Evolutionary conservation across 2,329 filamentous ascomycete species (phyloP), one percentile per base, ranked within the genome.

Genomic region (Chrysosporium queenslandicum): DNA sequence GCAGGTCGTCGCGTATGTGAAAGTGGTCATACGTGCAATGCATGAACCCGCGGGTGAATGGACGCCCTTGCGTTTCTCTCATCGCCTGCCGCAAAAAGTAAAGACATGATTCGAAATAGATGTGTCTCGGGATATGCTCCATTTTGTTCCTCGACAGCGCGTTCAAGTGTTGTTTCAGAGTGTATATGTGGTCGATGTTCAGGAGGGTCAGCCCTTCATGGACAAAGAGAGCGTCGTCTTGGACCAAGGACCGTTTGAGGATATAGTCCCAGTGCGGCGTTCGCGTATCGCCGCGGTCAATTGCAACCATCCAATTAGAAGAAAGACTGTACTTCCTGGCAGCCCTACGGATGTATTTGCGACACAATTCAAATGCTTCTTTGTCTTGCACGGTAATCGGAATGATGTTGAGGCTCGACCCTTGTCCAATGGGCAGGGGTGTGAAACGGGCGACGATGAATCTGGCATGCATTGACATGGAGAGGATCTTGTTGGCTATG

Each of bases 161-260:
- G 52, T 65, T 69, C 6, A 73, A 63, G 14, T 68, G 62, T 27
- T 67, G 68, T 54, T 73, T 73, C 55, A 73, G 66, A 12, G 66
- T 71, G 53, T 71, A 72, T 52, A 73, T 68, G 36, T 70, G 68
- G 59, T 73, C 70, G 56, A 72, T 68, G 50, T 67, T 71, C 9
- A 73, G 61, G 6, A 73, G 56, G 0, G 70, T 71, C 30, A 73
- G 58, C 1, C 70, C 71, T 54, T 73, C 71, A 41, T 68, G 66
- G 52, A 66, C 69, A 60, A 71, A 72, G 30, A 72, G 61, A 30
- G 72, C 65, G 50, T 73, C 69, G 52, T 72, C 71, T 54, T 73
- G 71, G 36, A 69, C 56, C 37, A 73, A 66, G 5, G 70, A 72
- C 53, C 71, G 69, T 48, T 68, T 63, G 36, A 71, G 61, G 4